Percentiles rank a stretch among this genome's conserved stretches.
phyloP scores from a whole-genome alignment of 192 early-diverging fungal genomes.

The Coemansia sp. region DNA sequence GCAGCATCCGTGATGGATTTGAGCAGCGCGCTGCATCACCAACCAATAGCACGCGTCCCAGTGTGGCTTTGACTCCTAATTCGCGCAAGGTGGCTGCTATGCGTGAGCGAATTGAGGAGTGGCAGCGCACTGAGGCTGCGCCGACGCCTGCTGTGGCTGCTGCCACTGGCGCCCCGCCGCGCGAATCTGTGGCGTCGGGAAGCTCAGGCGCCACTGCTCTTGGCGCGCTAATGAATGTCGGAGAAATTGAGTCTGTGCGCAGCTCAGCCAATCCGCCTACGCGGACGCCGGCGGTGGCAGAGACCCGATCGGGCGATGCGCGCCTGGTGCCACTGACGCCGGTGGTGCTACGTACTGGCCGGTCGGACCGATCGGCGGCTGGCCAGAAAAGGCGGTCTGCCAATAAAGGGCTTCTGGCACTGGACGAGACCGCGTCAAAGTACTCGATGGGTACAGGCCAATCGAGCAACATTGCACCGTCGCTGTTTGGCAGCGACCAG shows the following conservation, averaged over 20 bases:
- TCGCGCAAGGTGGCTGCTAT: conserved; percentile 44
- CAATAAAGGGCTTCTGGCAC: conserved; percentile 13
- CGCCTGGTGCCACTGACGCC: conserved; percentile 37
- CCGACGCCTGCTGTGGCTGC: conserved; percentile 4
- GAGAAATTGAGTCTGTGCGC: conserved; percentile 33
- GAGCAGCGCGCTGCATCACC: conserved; percentile 12
- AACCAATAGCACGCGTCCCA: not conserved
- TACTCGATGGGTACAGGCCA: conserved; percentile 29
- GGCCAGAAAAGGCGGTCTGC: not conserved
- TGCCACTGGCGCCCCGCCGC: not conserved
- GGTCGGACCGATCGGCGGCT: not conserved
- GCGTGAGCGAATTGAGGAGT: conserved; percentile 48
- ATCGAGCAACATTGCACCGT: conserved; percentile 50
- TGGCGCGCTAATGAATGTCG: conserved; percentile 32
- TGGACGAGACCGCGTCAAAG: conserved; percentile 22
- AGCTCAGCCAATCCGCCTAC: not conserved
- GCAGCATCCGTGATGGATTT: conserved; percentile 45
- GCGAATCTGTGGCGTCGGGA: conserved; percentile 12
- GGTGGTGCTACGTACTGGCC: not conserved
- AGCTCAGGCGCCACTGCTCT: conserved; percentile 23
- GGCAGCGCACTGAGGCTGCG: conserved; percentile 29
- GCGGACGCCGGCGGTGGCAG: not conserved
- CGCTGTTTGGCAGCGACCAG: conserved; percentile 51
- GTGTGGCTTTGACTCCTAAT: conserved; percentile 19
- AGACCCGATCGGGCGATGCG: not conserved